Conservation (phyloP, 2,329 filamentous ascomycete species). For the Fusarium sp. region DNA sequence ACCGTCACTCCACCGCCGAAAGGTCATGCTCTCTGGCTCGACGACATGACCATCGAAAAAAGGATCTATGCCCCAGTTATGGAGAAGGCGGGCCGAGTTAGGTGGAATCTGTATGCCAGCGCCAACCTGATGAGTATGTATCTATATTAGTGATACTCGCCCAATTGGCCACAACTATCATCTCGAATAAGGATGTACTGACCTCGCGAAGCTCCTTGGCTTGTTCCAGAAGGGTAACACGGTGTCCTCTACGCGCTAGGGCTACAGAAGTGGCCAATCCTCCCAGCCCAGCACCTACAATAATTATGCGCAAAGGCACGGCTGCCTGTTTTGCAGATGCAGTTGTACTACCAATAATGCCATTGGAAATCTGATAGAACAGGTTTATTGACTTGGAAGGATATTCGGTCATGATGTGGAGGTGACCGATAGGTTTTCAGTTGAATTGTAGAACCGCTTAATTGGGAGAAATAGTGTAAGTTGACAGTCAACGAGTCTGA, state of each 20-base stretch:
- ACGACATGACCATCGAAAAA: conserved; percentile 6
- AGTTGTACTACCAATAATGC: too few species aligned
- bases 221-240: neutral
- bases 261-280: conserved; percentile 8
- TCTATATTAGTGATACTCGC: neutral
- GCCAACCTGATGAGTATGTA: neutral
- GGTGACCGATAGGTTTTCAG: too few species aligned
- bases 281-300: conserved; percentile 9
- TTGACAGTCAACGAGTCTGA: too few species aligned
- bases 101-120: conserved; percentile 18
- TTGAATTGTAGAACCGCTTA: too few species aligned
- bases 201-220: conserved; percentile 3
- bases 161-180: too few species aligned
- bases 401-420: too few species aligned
- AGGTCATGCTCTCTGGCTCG: conserved; percentile 17
- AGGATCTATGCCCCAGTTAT: conserved; percentile 1
- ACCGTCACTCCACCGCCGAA: conserved; percentile 9
- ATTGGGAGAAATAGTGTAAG: too few species aligned
- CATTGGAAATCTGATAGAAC: too few species aligned
- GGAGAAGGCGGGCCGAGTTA: neutral
- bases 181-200: too few species aligned
- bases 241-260: neutral
- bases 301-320: neutral
- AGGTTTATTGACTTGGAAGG: too few species aligned
- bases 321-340: too few species aligned